Conservation (phyloP, 805 yeast genomes). For the Kodamaea kaohsiungensis region DNA sequence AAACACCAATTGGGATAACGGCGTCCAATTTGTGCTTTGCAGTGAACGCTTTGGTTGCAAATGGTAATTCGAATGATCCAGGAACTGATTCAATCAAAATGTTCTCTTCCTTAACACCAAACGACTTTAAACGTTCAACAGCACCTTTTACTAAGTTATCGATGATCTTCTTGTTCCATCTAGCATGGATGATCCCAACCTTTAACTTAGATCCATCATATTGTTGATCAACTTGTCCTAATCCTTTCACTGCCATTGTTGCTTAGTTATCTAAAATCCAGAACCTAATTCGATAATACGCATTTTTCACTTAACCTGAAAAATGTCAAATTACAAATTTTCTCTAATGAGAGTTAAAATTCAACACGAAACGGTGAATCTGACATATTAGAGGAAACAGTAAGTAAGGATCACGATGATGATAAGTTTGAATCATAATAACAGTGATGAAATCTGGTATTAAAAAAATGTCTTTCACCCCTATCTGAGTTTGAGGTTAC, state of each 20-base stretch:
- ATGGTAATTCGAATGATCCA: slow-evolving; percentile 93
- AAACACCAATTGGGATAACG: slow-evolving; percentile 88
- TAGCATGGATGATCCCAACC: slow-evolving; percentile 89
- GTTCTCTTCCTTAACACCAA: slow-evolving; percentile 76
- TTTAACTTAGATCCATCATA: slow-evolving; percentile 70
- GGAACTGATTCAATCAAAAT: slow-evolving; percentile 86
- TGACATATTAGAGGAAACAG: background rate
- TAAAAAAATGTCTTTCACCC: slow-evolving; percentile 79
- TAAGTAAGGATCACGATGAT: slow-evolving; percentile 11
- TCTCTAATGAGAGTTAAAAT: too few relatives aligned
- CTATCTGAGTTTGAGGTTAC: slow-evolving; percentile 63
- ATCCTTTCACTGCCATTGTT: slow-evolving; percentile 76
- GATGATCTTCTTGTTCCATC: slow-evolving; percentile 87
- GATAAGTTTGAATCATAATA: slow-evolving; percentile 4
- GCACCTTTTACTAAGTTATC: slow-evolving; percentile 82
- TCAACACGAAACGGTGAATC: background rate
- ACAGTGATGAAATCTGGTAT: slow-evolving; percentile 4
- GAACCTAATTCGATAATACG: too few relatives aligned
- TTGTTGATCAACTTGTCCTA: slow-evolving; percentile 68
- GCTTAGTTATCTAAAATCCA: background rate
- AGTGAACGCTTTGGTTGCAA: slow-evolving; percentile 60
- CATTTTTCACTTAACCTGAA: too few relatives aligned
- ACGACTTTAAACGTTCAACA: slow-evolving; percentile 50
- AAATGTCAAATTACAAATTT: too few relatives aligned
- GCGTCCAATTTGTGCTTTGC: slow-evolving; percentile 67